These are phyloP conservation scores for Trichoderma koningii DNA, from an alignment of 2,329 filamentous ascomycete genomes.

Conservation along the genomic window DNA sequence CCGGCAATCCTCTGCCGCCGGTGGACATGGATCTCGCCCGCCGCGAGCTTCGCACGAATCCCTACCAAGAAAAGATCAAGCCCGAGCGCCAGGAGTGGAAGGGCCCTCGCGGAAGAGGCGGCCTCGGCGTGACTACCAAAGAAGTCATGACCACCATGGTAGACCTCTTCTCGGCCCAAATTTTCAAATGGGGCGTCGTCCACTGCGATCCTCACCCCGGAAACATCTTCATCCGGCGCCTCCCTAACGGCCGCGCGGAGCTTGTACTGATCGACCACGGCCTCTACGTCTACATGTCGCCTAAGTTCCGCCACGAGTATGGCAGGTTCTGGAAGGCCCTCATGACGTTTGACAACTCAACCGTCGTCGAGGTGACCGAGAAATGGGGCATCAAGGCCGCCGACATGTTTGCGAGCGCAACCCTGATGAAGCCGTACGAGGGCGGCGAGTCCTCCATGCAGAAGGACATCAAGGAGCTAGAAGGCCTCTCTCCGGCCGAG, in stretches of 20 bases:
- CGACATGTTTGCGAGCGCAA: slow-evolving; percentile 89
- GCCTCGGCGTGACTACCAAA: slow-evolving; percentile 77
- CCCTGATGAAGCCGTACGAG: slow-evolving; percentile 85
- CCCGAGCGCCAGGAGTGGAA: slow-evolving; percentile 79
- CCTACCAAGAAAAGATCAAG: slow-evolving; percentile 66
- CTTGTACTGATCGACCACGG: slow-evolving; percentile 97
- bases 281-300: slow-evolving; percentile 88
- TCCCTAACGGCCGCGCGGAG: slow-evolving; percentile 79
- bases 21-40: slow-evolving; percentile 52
- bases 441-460: slow-evolving; percentile 74
- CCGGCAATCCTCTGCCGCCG: slow-evolving; percentile 62
- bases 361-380: slow-evolving; percentile 69
- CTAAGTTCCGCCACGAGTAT: slow-evolving; percentile 83
- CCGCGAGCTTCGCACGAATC: slow-evolving; percentile 52
- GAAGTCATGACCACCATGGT: slow-evolving; percentile 97
- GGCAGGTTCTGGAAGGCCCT: slow-evolving; percentile 90
- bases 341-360: slow-evolving; percentile 88
- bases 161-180: slow-evolving; percentile 94
- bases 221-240: slow-evolving; percentile 91
- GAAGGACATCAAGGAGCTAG: slow-evolving; percentile 62
- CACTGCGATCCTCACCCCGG: slow-evolving; percentile 97
- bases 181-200: slow-evolving; percentile 94
- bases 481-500: slow-evolving; percentile 61
- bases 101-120: slow-evolving; percentile 70
- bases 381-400: slow-evolving; percentile 87